Conservation (phyloP, 1,284 basidiomycete genomes). For the Apiotrichum porosum region DNA sequence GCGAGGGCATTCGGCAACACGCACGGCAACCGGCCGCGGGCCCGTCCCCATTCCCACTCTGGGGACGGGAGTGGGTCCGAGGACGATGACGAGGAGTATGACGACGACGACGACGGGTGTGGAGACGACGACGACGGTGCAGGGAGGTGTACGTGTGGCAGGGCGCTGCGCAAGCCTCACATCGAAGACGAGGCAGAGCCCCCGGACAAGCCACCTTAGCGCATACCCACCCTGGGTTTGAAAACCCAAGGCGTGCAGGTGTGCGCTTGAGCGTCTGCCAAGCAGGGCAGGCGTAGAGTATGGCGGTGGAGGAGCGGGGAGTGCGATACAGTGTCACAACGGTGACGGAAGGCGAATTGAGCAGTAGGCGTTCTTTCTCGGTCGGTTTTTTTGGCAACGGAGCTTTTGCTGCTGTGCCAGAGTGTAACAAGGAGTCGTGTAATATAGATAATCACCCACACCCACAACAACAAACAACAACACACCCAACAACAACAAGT, state of each 20-base stretch:
- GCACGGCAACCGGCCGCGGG: constrained; percentile 27
- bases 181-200: constrained; percentile 1
- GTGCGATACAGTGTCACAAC: constrained; percentile 4
- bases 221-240: neutral
- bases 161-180: constrained; percentile 4
- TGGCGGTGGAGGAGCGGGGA: constrained; percentile 10
- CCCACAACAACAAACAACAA: too few species aligned
- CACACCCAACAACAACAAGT: too few species aligned
- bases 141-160: constrained; percentile 11
- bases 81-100: constrained; percentile 6
- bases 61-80: constrained; percentile 1
- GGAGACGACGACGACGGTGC: constrained; percentile 5
- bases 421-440: neutral
- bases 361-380: too few species aligned
- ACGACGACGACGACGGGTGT: constrained; percentile 9
- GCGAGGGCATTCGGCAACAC: constrained; percentile 60
- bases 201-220: constrained; percentile 7
- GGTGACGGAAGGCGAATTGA: neutral
- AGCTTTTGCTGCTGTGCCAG: too few species aligned
- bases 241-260: too few species aligned
- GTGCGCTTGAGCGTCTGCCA: too few species aligned
- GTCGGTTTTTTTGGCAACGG: too few species aligned
- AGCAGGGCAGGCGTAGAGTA: too few species aligned
- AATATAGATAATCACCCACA: neutral
- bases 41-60: constrained; percentile 2